These are phyloP conservation scores for Nakazawaea wyomingensis DNA, from an alignment of 805 yeast genomes.

Conservation along the genomic window DNA sequence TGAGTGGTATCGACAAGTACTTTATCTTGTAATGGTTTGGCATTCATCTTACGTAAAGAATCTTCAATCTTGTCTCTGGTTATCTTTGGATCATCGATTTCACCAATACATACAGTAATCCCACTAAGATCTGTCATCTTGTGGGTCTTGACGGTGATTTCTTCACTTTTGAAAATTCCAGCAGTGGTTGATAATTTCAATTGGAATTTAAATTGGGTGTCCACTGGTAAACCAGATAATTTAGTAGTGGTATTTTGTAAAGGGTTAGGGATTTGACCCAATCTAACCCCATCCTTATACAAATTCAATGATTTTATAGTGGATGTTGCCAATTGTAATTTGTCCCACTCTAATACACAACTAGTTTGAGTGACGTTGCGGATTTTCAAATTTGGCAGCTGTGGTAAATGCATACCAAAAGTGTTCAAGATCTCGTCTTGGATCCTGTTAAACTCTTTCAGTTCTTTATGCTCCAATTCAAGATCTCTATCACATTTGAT, in stretches of 20 bases:
- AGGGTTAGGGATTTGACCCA: constrained; percentile 84
- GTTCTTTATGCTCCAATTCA: constrained; percentile 58
- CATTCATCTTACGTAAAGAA: constrained; percentile 69
- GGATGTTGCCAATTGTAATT: constrained; percentile 77
- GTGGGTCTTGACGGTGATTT: constrained; percentile 72
- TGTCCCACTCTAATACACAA: constrained; percentile 93
- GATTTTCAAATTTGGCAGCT: constrained; percentile 60
- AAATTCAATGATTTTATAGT: constrained; percentile 69
- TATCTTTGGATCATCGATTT: constrained; percentile 52
- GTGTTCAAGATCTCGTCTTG: constrained; percentile 70
- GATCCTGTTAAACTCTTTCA: constrained; percentile 49
- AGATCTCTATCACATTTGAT: constrained; percentile 77
- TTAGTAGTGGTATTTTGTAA: constrained; percentile 74
- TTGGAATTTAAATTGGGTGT: constrained; percentile 73
- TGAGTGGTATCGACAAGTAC: constrained; percentile 93
- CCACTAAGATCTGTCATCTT: constrained; percentile 95
- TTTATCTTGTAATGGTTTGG: constrained; percentile 66
- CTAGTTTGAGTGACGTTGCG: constrained; percentile 90
- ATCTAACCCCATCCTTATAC: constrained; percentile 66
- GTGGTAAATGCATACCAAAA: constrained; percentile 72
- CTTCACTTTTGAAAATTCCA: constrained; percentile 72
- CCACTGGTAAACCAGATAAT: constrained; percentile 86
- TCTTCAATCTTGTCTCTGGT: constrained; percentile 54
- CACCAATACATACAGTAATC: constrained; percentile 86
- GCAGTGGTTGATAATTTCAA: constrained; percentile 83